These are phyloP conservation scores for Tieghemiomyces parasiticus DNA, from an alignment of 192 early-diverging fungal genomes.

Conservation along the genomic window DNA sequence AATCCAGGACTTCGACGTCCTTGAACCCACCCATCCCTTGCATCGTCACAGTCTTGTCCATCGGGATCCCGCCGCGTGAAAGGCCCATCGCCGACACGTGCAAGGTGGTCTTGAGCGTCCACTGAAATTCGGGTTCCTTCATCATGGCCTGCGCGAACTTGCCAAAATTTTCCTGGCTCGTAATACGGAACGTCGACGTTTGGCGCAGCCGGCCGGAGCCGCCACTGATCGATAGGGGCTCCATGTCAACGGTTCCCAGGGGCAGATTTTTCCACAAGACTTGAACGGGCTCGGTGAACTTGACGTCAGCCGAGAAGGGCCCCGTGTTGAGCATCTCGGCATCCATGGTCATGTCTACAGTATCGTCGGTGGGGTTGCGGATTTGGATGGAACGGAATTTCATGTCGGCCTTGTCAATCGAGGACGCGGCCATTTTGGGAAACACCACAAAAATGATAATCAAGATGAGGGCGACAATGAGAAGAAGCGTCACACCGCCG, in stretches of 20 bases:
- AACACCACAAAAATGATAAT: conserved; percentile 34
- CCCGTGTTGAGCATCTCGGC: conserved; percentile 27
- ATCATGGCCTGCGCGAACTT: conserved; percentile 3
- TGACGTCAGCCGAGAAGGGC: conserved; percentile 31
- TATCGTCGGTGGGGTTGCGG: conserved; percentile 18
- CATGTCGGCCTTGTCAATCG: conserved; percentile 26
- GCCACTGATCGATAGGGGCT: conserved; percentile 23
- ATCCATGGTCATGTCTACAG: conserved; percentile 23
- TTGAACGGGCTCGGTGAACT: conserved; percentile 24
- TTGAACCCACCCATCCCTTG: conserved; percentile 29
- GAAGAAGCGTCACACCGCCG: conserved; percentile 26
- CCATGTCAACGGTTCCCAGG: conserved; percentile 25
- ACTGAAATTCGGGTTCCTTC: conserved; percentile 3
- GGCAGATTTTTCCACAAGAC: conserved; percentile 24
- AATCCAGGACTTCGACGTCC: conserved; percentile 23
- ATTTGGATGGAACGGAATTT: conserved; percentile 23
- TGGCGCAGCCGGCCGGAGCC: conserved; percentile 11
- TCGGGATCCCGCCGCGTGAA: not conserved
- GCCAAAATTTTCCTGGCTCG: not conserved
- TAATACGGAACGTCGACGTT: not conserved
- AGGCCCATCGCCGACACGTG: not conserved
- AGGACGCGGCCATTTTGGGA: conserved; percentile 31
- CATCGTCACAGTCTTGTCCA: conserved; percentile 32
- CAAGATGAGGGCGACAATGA: conserved; percentile 29
- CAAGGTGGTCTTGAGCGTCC: not conserved